Evolutionary conservation across 768 basidiomycete genomes (phyloP), one percentile per base, ranked within the genome.

Genomic region (Jaapia argillacea): DNA sequence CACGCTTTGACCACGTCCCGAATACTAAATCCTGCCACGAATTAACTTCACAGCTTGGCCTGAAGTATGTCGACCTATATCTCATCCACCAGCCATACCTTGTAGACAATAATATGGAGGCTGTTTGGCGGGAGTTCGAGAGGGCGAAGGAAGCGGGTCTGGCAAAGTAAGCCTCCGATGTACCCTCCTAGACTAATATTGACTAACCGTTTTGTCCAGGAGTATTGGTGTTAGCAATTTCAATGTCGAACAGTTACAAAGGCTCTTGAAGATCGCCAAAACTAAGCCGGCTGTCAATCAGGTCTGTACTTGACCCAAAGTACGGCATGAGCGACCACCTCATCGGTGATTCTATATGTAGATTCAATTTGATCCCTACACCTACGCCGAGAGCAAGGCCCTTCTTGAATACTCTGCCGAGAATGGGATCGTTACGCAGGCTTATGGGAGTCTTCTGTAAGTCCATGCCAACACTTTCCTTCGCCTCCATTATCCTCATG

Each of bases 321-420:
- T n/a, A n/a, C n/a, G n/a, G n/a, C n/a, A n/a, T n/a, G n/a, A n/a
- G n/a, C n/a, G n/a, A n/a, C n/a, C n/a, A n/a, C n/a, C n/a, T n/a
- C n/a, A n/a, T n/a, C n/a, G n/a, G n/a, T n/a, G n/a, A n/a, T n/a
- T n/a, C n/a, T n/a, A n/a, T n/a, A n/a, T n/a, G 10, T 33, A 81
- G 74, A 75, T 82, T 43, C 72, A 72, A 44, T 58, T 80, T 6
- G 78, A 83, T 58, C 79, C 82, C n/a, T 82, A 79, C 53, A 68
- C 79, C 28, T 75, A 73, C 65, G 68, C 71, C 38, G 63, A 68
- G 4, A 69, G 68, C 13, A 64, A 71, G 43, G 66, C 71, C 2
- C 63, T 79, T 40, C 60, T 78, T 45, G 64, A 68, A 22, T 68
- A 70, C 41, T 60, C 68, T 48, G 55, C 65, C 24, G 61, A 74